Percentiles rank a stretch among this genome's conserved stretches.
phyloP scores from a whole-genome alignment of 192 early-diverging fungal genomes.

The Linnemannia hyalina region DNA sequence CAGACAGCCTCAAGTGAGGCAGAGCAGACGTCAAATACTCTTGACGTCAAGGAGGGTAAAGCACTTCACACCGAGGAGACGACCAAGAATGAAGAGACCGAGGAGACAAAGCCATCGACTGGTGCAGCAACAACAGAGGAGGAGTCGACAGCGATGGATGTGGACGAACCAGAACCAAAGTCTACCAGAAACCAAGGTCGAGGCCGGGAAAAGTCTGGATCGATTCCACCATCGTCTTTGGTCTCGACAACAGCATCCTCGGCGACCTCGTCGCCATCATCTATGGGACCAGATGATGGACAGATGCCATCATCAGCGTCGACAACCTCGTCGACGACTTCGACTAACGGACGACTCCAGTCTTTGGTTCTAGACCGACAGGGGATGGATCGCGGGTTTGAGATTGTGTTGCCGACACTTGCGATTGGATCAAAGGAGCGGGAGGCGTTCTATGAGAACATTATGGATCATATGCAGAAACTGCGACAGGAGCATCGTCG shows the following conservation, averaged over 20 bases:
- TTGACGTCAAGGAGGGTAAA: neutral
- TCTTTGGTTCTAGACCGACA: conserved; percentile 32
- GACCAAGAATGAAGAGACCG: neutral
- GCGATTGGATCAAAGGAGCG: conserved; percentile 56
- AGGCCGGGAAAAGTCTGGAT: conserved; percentile 20
- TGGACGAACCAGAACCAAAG: conserved; percentile 9
- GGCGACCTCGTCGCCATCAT: conserved; percentile 32
- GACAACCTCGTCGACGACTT: neutral
- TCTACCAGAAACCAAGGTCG: neutral
- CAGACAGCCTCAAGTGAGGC: neutral
- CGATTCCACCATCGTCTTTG: conserved; percentile 15
- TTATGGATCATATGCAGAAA: conserved; percentile 52
- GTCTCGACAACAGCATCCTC: conserved; percentile 24
- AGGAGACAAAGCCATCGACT: neutral
- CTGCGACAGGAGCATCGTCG: conserved; percentile 44
- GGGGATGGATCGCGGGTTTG: conserved; percentile 30
- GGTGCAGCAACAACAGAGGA: neutral
- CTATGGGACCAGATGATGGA: conserved; percentile 34
- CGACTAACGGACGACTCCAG: conserved; percentile 19
- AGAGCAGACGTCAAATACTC: neutral
- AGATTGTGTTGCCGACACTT: conserved; percentile 40
- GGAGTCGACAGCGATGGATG: conserved; percentile 25
- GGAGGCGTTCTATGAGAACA: conserved; percentile 47
- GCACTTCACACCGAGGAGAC: neutral
- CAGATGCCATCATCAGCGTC: neutral